Evolutionary conservation across 352 stramenopile species (phyloP).

Genomic region (Discostella stelligera): DNA sequence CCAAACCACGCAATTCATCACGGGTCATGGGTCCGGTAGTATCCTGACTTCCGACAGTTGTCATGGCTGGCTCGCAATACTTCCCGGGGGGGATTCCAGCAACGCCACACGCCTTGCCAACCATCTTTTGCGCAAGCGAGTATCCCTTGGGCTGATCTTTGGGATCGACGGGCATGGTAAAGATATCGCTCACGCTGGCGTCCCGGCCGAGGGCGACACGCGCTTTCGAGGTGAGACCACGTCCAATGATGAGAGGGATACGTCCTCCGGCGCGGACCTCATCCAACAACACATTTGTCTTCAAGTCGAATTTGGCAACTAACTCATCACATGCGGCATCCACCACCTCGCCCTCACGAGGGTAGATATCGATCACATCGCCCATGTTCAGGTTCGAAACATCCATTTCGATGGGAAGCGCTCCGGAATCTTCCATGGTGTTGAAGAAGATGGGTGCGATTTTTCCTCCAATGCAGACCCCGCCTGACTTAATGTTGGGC

Average conservation of each 20-base stretch:
- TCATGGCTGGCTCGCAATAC: conserved; percentile 88
- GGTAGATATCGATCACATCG: conserved; percentile 86
- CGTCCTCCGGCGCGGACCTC: conserved; percentile 85
- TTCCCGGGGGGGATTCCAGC: conserved; percentile 75
- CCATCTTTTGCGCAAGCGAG: conserved; percentile 87
- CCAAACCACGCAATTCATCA: conserved; percentile 84
- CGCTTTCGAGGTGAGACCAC: conserved; percentile 82
- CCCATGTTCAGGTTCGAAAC: conserved; percentile 83
- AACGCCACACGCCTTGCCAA: conserved; percentile 83
- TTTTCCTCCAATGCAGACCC: conserved; percentile 85
- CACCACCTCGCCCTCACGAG: conserved; percentile 79
- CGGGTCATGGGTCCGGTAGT: conserved; percentile 87
- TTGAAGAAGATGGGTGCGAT: conserved; percentile 89
- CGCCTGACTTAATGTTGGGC: conserved; percentile 80
- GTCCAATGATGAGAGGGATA: conserved; percentile 86
- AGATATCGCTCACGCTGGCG: conserved; percentile 74
- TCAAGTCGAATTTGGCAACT: conserved; percentile 80
- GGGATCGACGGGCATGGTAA: conserved; percentile 70
- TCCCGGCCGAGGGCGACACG: conserved; percentile 76
- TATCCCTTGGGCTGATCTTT: conserved; percentile 69
- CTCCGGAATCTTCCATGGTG: conserved; percentile 87
- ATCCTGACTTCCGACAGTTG: conserved; percentile 86
- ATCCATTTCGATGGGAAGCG: conserved; percentile 85
- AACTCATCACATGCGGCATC: conserved; percentile 73
- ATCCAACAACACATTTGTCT: conserved; percentile 85